Base-by-base conservation (phyloP, 192 early-diverging fungal genomes). In the Helicostylum pulchrum region DNA sequence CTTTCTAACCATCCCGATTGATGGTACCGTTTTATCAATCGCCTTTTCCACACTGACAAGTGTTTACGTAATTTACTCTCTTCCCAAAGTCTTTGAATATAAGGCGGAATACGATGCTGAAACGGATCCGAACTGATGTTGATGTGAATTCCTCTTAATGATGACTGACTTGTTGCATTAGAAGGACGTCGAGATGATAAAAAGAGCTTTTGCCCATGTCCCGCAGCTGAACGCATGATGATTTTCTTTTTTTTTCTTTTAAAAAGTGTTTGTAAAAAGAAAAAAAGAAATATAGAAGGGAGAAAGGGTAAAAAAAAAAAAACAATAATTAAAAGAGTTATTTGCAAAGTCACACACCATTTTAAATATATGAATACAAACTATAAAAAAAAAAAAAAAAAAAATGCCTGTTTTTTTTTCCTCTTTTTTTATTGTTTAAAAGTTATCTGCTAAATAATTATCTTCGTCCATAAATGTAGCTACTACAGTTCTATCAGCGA, bases 401-500 rank as follows among this genome's bases (percentile, higher is more conserved):
- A 26, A 26, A 26, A 26, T 26, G 26, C 2, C 26, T 26, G 46
- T 19, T 52, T 20, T 52, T 52, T 11, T 52, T 52, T 52, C 26
- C 26, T 26, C 9, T 26, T 26, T 26, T 10, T 30, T 52, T 52
- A 7, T 52, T 52, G 6, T 52, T 58, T 78, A 89, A 63, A 85
- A 88, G 58, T 93, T 85, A 7, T 80, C 79, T 49, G 75, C 76
- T 20, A 70, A 58, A 72, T 90, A 96, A 64, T 85, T 85, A 4
- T 86, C 83, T 55, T 93, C 88, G 23, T 87, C 74, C 59, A 87
- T 88, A 71, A 87, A 97, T 12, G 92, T 84, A 8, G 94, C 87
- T 57, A 99, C 75, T 34, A 99, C 95, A 4, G 94, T 99, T 26
- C 95, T 81, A 34, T 94, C 92, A 48, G 88, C 88, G 74, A 99